Percentiles rank a stretch among this genome's conserved stretches.
Evolutionary conservation across 1,284 basidiomycete genomes (phyloP).

Genomic region (Leccinum subfulvum): DNA sequence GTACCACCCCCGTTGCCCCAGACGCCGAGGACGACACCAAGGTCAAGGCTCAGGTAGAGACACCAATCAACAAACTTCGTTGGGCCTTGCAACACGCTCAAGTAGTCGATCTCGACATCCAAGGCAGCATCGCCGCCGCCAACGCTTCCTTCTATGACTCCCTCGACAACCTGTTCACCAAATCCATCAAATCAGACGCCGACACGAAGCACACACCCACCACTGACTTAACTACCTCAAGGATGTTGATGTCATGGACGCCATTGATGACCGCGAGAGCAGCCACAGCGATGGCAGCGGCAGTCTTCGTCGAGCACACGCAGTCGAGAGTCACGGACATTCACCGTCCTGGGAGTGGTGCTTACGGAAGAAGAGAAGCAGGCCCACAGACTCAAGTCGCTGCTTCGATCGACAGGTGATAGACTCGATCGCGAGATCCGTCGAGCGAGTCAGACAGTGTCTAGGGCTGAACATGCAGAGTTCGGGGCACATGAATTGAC

Average conservation of each 20-base stretch:
- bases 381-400: conserved; percentile 52
- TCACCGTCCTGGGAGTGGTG: conserved; percentile 35
- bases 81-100: conserved; percentile 64
- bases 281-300: conserved; percentile 19
- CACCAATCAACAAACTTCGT: conserved; percentile 41
- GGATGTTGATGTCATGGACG: conserved; percentile 30
- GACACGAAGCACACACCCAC: conserved; percentile 41
- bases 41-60: conserved; percentile 17
- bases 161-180: conserved; percentile 72
- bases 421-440: conserved; percentile 57
- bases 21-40: conserved; percentile 21
- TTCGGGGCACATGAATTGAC: conserved; percentile 43
- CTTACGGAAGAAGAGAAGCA: conserved; percentile 66
- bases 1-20: conserved; percentile 40
- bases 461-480: conserved; percentile 55
- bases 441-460: conserved; percentile 49
- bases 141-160: conserved; percentile 62
- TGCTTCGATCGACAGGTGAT: conserved; percentile 53
- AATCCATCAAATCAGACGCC: conserved; percentile 41
- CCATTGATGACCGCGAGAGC: conserved; percentile 24
- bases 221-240: conserved; percentile 30
- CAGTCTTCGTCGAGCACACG: conserved; percentile 29
- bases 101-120: conserved; percentile 69
- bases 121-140: conserved; percentile 43
- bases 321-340: conserved; percentile 22